These are phyloP conservation scores for Letharia lupina DNA, from an alignment of 495 filamentous ascomycete species.

Conservation along the genomic window DNA sequence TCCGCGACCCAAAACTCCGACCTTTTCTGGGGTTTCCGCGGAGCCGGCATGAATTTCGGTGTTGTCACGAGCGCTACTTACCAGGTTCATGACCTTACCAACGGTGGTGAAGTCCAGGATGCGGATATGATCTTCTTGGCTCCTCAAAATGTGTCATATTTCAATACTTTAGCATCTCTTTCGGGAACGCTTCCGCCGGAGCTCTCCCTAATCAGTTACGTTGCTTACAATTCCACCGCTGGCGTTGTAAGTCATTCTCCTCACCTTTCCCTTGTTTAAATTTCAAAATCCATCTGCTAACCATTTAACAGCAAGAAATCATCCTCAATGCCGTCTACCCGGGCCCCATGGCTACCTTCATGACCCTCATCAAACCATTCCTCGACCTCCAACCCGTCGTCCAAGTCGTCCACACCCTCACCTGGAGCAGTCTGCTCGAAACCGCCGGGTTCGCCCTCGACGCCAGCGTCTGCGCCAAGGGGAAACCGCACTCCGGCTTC, in stretches of 20 bases:
- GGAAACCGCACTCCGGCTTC: constrained; percentile 12
- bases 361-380: constrained; percentile 10
- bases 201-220: constrained; percentile 18
- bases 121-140: constrained; percentile 23
- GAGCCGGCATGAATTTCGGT: constrained; percentile 46
- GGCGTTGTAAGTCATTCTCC: background rate
- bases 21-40: constrained; percentile 47
- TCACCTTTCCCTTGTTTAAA: background rate
- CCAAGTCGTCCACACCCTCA: background rate
- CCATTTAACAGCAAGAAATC: background rate
- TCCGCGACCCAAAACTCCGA: constrained; percentile 33
- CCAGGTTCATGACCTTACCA: constrained; percentile 26
- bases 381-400: constrained; percentile 9
- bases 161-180: constrained; percentile 24
- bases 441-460: constrained; percentile 1
- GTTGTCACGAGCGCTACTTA: constrained; percentile 37
- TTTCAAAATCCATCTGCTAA: background rate
- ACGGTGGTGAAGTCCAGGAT: constrained; percentile 26
- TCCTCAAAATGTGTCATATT: constrained; percentile 22
- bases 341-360: constrained; percentile 6
- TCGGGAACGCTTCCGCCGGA: constrained; percentile 23
- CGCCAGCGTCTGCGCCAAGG: constrained; percentile 8
- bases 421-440: background rate
- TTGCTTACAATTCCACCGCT: background rate
- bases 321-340: constrained; percentile 14